Evolutionary conservation across 495 filamentous ascomycete species (phyloP).

Genomic region (Xylaria cubensis): DNA sequence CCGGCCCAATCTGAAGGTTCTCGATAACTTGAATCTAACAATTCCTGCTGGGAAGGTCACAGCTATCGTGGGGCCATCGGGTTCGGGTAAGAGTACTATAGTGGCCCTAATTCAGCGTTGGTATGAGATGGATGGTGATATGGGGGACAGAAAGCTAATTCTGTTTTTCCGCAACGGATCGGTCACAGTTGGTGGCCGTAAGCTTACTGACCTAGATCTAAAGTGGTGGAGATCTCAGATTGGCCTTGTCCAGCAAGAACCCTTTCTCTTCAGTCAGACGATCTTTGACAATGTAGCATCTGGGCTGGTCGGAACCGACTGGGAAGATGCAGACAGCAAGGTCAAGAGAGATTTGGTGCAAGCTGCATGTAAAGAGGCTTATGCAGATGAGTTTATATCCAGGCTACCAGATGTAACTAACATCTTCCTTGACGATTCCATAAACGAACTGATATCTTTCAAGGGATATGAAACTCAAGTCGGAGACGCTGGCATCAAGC

Average conservation of each 20-base stretch:
- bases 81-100: slow-evolving; percentile 74
- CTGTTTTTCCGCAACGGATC: slow-evolving; percentile 55
- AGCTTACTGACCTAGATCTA: slow-evolving; percentile 60
- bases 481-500: slow-evolving; percentile 63
- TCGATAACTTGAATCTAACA: slow-evolving; percentile 57
- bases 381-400: slow-evolving; percentile 66
- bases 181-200: slow-evolving; percentile 57
- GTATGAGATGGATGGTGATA: slow-evolving; percentile 62
- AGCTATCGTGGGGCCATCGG: slow-evolving; percentile 82
- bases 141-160: slow-evolving; percentile 56
- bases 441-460: slow-evolving; percentile 7
- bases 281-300: slow-evolving; percentile 71
- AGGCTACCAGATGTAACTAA: slow-evolving; percentile 59
- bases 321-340: slow-evolving; percentile 57
- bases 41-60: slow-evolving; percentile 81
- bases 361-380: slow-evolving; percentile 66
- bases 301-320: slow-evolving; percentile 68
- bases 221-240: slow-evolving; percentile 72
- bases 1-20: slow-evolving; percentile 63
- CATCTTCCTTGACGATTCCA: slow-evolving; percentile 21
- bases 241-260: slow-evolving; percentile 72
- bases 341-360: slow-evolving; percentile 62
- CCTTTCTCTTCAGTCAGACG: slow-evolving; percentile 72
- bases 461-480: slow-evolving; percentile 69
- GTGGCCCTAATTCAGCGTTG: slow-evolving; percentile 68